phyloP scores from a whole-genome alignment of 2,329 filamentous ascomycete species.

The Diaporthe sp. region DNA sequence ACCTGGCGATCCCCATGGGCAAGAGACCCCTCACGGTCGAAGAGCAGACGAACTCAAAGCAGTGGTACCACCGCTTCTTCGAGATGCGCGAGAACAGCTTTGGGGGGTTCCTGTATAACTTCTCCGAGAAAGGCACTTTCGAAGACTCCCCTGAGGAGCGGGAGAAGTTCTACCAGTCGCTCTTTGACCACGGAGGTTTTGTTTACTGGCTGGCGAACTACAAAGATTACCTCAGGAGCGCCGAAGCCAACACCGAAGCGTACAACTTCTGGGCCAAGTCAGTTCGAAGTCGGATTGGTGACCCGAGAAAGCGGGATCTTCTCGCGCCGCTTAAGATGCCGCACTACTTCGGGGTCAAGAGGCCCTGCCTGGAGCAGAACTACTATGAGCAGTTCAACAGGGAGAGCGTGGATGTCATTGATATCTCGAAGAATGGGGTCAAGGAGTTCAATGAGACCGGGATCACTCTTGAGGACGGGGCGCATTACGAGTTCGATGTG shows the following conservation, averaged over 20 bases:
- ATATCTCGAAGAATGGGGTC: conserved; percentile 57
- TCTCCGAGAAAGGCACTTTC: conserved; percentile 66
- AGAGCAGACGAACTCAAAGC: conserved; percentile 63
- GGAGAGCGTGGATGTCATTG: conserved; percentile 57
- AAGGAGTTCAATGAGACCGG: conserved; percentile 57
- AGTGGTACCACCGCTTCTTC: conserved; percentile 65
- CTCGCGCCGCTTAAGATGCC: conserved; percentile 66
- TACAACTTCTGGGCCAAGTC: conserved; percentile 70
- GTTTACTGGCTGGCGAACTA: conserved; percentile 67
- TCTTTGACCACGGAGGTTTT: conserved; percentile 68
- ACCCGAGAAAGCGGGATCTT: conserved; percentile 62
- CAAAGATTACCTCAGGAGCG: conserved; percentile 62
- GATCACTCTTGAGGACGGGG: conserved; percentile 56
- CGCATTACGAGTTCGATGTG: conserved; percentile 58
- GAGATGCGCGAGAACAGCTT: conserved; percentile 65
- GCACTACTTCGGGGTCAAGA: conserved; percentile 68
- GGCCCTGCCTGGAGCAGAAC: conserved; percentile 57
- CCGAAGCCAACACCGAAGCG: conserved; percentile 63
- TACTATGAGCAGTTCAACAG: conserved; percentile 65
- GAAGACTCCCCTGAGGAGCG: conserved; percentile 66
- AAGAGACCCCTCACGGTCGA: conserved; percentile 60
- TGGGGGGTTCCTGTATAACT: conserved; percentile 71
- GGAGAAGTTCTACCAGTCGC: conserved; percentile 60
- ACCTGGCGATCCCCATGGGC: conserved; percentile 74
- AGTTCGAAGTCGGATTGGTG: conserved; percentile 62